phyloP scores from a whole-genome alignment of 1,139 yeast species.

The Komagataea norvegica region DNA sequence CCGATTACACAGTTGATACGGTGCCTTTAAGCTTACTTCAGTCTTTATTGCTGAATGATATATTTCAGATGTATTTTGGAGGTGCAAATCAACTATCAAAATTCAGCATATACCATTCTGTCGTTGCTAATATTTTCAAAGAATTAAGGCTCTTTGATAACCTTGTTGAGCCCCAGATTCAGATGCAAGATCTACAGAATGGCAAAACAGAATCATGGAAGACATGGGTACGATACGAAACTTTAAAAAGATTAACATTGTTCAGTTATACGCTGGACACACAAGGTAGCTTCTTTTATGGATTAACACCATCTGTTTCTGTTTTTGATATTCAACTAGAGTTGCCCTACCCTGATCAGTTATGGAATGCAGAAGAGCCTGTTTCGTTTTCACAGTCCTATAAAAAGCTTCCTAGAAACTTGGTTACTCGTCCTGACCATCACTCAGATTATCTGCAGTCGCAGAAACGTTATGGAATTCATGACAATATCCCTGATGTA shows the following conservation, averaged over 20 bases:
- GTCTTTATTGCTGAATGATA: conserved; percentile 26
- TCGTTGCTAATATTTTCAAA: conserved; percentile 24
- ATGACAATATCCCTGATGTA: conserved; percentile 13
- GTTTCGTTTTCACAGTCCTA: conserved; percentile 28
- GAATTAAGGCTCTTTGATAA: conserved; percentile 24
- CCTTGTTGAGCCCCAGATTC: conserved; percentile 5
- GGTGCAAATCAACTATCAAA: conserved; percentile 19
- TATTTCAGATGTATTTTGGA: conserved; percentile 26
- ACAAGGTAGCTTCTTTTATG: conserved; percentile 24
- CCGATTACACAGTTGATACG: neutral
- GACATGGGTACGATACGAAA: conserved; percentile 31
- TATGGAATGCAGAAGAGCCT: conserved; percentile 35
- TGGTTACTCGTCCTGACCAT: conserved; percentile 21
- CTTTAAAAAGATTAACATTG: conserved; percentile 30
- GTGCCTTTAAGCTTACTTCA: conserved; percentile 25
- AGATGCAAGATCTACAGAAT: conserved; percentile 21
- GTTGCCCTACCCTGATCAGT: conserved; percentile 39
- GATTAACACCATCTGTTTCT: conserved; percentile 25
- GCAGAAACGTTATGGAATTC: conserved; percentile 8
- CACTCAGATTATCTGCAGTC: too few relatives aligned
- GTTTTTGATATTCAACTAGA: conserved; percentile 37
- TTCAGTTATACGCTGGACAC: conserved; percentile 31
- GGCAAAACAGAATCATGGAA: conserved; percentile 24
- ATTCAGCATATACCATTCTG: conserved; percentile 27
- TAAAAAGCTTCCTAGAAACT: conserved; percentile 30